These are phyloP conservation scores for Cyclotella kingstonii DNA, from an alignment of 108 stramenopile species.

Conservation along the genomic window DNA sequence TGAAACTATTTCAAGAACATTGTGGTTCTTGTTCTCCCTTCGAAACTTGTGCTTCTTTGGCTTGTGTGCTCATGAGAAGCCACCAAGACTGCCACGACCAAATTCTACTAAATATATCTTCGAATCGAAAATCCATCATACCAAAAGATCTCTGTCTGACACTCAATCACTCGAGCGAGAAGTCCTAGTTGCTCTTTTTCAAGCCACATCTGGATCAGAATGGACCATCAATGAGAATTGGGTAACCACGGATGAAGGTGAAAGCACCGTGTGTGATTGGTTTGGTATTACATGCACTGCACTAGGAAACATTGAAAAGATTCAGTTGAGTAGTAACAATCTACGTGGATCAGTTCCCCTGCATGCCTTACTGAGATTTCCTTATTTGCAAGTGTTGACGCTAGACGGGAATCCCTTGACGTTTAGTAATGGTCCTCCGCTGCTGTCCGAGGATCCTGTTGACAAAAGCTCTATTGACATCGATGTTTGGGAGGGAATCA, in stretches of 20 bases:
- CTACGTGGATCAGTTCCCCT: conserved; percentile 15
- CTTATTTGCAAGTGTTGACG: conserved; percentile 19
- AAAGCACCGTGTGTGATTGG: conserved; percentile 8
- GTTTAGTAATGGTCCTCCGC: not conserved
- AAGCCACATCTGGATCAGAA: not conserved
- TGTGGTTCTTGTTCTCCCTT: too few relatives aligned
- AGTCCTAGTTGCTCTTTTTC: conserved; percentile 7
- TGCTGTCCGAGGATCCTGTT: not conserved
- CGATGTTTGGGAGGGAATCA: conserved; percentile 1
- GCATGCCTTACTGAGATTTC: conserved; percentile 11
- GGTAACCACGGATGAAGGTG: not conserved
- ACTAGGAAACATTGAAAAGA: conserved; percentile 1
- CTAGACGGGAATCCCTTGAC: conserved; percentile 20
- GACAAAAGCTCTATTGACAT: not conserved
- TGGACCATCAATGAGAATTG: conserved; percentile 22
- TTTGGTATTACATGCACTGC: conserved; percentile 15
- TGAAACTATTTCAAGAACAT: too few relatives aligned
- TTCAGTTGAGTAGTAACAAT: conserved; percentile 28
- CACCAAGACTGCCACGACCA: too few relatives aligned
- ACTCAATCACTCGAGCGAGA: conserved; percentile 1
- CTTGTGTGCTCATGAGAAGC: too few relatives aligned
- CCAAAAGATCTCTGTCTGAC: not conserved
- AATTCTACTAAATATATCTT: too few relatives aligned
- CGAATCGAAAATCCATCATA: too few relatives aligned
- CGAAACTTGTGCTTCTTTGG: too few relatives aligned